phyloP scores from a whole-genome alignment of 306 rosid genomes.

The Albizia julibrissin region DNA sequence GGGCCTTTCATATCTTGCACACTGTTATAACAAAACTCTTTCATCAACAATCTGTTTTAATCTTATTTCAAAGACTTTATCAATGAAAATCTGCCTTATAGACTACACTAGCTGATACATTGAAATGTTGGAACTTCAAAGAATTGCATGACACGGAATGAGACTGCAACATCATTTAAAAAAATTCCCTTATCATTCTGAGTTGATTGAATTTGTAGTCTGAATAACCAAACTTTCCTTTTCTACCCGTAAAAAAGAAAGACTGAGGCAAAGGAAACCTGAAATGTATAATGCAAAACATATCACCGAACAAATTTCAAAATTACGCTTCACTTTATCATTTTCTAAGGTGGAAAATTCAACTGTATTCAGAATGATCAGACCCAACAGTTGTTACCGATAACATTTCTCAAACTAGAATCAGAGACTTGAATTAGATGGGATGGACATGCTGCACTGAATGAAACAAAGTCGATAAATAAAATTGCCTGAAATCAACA shows the following conservation, averaged over 20 bases:
- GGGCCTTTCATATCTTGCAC: conserved; percentile 66
- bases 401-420: neutral
- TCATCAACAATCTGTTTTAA: conserved; percentile 28
- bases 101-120: neutral
- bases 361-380: neutral
- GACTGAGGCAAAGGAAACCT: conserved; percentile 19
- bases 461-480: neutral
- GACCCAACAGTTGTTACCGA: neutral
- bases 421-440: neutral
- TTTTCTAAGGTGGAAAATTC: conserved; percentile 5
- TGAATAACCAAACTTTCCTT: neutral
- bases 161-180: conserved; percentile 1
- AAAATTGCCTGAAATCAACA: conserved; percentile 67
- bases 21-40: conserved; percentile 44
- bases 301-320: neutral
- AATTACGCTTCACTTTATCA: neutral
- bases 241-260: neutral
- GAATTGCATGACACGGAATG: neutral
- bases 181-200: neutral
- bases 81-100: neutral
- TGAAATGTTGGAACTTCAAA: conserved; percentile 29
- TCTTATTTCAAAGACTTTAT: conserved; percentile 22
- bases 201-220: neutral
- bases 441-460: neutral
- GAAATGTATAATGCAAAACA: neutral